Percentiles rank a stretch among this genome's conserved stretches.
phyloP scores from a whole-genome alignment of 2,329 filamentous ascomycete genomes.

The Daldinia sp. region DNA sequence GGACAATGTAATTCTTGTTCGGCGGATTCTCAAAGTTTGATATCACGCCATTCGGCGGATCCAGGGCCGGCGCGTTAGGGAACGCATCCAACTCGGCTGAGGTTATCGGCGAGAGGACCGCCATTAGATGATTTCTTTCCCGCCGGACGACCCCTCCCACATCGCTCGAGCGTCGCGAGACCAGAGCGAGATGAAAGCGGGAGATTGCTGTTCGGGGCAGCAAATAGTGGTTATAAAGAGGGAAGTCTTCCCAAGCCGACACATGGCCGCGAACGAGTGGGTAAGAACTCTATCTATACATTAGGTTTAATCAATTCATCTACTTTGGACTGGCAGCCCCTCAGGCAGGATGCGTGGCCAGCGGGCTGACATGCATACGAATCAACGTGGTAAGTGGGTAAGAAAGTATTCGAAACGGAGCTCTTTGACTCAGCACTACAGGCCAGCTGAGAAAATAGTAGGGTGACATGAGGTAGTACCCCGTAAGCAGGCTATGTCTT shows the following conservation, averaged over 20 bases:
- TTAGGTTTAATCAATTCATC: conserved; percentile 3
- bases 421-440: conserved; percentile 36
- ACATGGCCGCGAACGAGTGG: conserved; percentile 29
- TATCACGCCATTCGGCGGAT: conserved; percentile 37
- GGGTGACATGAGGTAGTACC: conserved; percentile 39
- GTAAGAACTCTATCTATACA: conserved; percentile 41
- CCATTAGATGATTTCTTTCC: conserved; percentile 22
- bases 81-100: conserved; percentile 29
- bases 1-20: conserved; percentile 37
- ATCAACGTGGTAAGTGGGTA: conserved; percentile 29
- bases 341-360: conserved; percentile 31
- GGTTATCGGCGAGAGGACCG: conserved; percentile 26
- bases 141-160: conserved; percentile 12
- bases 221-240: conserved; percentile 24
- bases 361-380: conserved; percentile 35
- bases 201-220: conserved; percentile 15
- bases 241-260: conserved; percentile 11
- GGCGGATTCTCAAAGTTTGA: conserved; percentile 44
- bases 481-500: conserved; percentile 29
- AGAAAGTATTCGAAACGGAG: conserved; percentile 19
- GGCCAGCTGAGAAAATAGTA: conserved; percentile 33
- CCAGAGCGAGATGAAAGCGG: conserved; percentile 16
- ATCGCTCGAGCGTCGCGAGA: conserved; percentile 10
- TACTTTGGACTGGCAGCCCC: conserved; percentile 14
- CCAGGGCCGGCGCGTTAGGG: conserved; percentile 39